These are phyloP conservation scores for Skeletonema potamos DNA, from an alignment of 108 stramenopile species.

Conservation along the genomic window DNA sequence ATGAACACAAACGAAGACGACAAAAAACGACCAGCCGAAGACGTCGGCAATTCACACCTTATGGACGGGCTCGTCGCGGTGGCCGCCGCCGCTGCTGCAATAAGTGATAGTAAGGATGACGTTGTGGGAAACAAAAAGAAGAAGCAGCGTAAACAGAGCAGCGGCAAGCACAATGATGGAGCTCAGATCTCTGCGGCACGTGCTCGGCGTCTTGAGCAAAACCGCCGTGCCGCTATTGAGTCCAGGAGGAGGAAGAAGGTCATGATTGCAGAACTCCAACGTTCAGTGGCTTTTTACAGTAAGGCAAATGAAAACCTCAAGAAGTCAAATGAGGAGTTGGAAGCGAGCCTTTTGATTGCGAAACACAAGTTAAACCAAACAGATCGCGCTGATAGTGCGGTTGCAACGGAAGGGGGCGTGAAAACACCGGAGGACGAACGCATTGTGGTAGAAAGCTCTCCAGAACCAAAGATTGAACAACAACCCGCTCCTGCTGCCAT, in stretches of 20 bases:
- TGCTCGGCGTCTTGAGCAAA: slow-evolving; percentile 32
- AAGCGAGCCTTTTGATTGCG: slow-evolving; percentile 24
- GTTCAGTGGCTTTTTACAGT: slow-evolving; percentile 25
- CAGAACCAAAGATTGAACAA: background rate
- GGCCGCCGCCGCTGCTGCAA: background rate
- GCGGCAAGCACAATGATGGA: background rate
- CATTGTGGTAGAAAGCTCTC: background rate
- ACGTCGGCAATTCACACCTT: background rate
- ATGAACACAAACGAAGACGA: background rate
- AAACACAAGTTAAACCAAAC: slow-evolving; percentile 12
- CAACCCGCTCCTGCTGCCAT: background rate
- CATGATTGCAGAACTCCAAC: slow-evolving; percentile 30
- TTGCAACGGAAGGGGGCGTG: background rate
- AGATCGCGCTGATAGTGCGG: background rate
- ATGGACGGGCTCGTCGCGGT: background rate
- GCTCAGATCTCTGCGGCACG: slow-evolving; percentile 1
- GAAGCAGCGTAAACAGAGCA: background rate
- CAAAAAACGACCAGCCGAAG: background rate
- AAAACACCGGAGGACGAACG: background rate
- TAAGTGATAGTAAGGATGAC: background rate
- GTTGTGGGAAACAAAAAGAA: background rate
- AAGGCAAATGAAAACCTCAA: slow-evolving; percentile 33
- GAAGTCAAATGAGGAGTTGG: slow-evolving; percentile 27
- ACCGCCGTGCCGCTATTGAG: slow-evolving; percentile 37
- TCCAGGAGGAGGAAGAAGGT: slow-evolving; percentile 42